Evolutionary conservation across 495 filamentous ascomycete species (phyloP).

Genomic region (Lichina pygmaea): DNA sequence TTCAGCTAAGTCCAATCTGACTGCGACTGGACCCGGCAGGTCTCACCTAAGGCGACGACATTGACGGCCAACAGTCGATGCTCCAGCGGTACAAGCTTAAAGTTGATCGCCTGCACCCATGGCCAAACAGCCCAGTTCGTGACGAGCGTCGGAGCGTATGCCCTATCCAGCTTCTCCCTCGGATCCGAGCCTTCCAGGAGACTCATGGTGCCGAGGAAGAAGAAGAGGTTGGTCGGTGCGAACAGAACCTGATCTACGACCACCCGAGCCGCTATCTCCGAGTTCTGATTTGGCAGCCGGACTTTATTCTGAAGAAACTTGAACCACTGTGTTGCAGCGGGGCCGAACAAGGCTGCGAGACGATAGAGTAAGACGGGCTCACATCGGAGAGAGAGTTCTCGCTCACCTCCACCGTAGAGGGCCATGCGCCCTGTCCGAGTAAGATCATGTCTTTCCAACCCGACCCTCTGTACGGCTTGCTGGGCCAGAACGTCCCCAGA

Average conservation of each 20-base stretch:
- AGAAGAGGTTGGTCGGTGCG: slow-evolving; percentile 50
- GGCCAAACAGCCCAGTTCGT: slow-evolving; percentile 91
- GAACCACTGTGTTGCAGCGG: slow-evolving; percentile 77
- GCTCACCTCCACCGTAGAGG: slow-evolving; percentile 63
- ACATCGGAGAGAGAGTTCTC: not conserved
- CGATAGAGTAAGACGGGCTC: not conserved
- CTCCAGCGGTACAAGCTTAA: slow-evolving; percentile 68
- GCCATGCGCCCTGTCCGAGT: slow-evolving; percentile 72
- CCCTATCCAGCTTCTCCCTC: slow-evolving; percentile 38
- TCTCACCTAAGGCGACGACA: slow-evolving; percentile 45
- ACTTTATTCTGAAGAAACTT: slow-evolving; percentile 45
- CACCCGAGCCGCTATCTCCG: slow-evolving; percentile 59
- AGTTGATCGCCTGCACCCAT: slow-evolving; percentile 70
- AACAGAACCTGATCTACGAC: slow-evolving; percentile 67
- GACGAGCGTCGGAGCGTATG: slow-evolving; percentile 39
- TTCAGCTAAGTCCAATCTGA: slow-evolving; percentile 4
- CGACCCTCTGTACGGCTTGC: slow-evolving; percentile 66
- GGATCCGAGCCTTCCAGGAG: slow-evolving; percentile 56
- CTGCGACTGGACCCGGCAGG: not conserved
- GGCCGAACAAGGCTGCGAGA: slow-evolving; percentile 56
- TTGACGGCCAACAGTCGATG: slow-evolving; percentile 77
- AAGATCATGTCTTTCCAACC: slow-evolving; percentile 53
- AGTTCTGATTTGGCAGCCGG: slow-evolving; percentile 30
- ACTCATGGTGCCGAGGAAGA: slow-evolving; percentile 70
- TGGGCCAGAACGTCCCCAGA: slow-evolving; percentile 83